Base-by-base conservation (phyloP, 495 filamentous ascomycete species). In the Trichodelitschia bisporula region DNA sequence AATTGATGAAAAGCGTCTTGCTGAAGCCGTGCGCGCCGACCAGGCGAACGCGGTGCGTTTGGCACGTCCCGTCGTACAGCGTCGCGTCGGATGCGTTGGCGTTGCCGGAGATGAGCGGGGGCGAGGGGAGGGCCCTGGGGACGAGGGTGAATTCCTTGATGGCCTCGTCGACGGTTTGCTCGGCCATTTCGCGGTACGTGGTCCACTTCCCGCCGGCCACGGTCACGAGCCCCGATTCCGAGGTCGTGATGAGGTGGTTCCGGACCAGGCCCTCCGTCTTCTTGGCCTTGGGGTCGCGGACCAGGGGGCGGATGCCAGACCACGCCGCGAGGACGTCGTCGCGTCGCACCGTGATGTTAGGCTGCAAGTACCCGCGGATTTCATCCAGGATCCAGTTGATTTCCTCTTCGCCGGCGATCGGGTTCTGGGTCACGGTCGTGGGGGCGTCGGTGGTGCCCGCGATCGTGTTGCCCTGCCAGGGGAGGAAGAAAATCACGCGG, bases 151-250 rank as follows among this genome's bases (percentile, higher is more conserved):
- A 97, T 15, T 60, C 53, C 19, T 62, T 58, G 46, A 97, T 62
- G 12, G 84, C 84, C 38, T 82, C 75, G 42, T 97, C 84, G 18
- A 97, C 86, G 31, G 76, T 72, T 48, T 97, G 84, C 54, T 97
- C 84, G 20, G 86, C 80, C 86, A 97, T 97, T 47, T 97, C 82
- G 19, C 86, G 73, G 54, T 97, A 97, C 3, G 86, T 97, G 2
- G 86, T 97, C 86, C 86, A 97, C 55, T 95, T 95, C 14, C 86
- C 86, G 36, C 86, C 86, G n/a, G 84, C 79, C 47, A 78, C 83
- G 25, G 86, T 97, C 30, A 97, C 49, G 18, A 97, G 68, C 2
- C 86, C 86, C 5, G 77, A 83, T 1, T 62, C 49, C 8, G 84
- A 92, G 16, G 84, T 63, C 36, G 84, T 74, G 43, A 97, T 69